Evolutionary conservation across 371 early-diverging fungal species (phyloP), one percentile per base, ranked within the genome.

Genomic region (Gilbertella persicaria): DNA sequence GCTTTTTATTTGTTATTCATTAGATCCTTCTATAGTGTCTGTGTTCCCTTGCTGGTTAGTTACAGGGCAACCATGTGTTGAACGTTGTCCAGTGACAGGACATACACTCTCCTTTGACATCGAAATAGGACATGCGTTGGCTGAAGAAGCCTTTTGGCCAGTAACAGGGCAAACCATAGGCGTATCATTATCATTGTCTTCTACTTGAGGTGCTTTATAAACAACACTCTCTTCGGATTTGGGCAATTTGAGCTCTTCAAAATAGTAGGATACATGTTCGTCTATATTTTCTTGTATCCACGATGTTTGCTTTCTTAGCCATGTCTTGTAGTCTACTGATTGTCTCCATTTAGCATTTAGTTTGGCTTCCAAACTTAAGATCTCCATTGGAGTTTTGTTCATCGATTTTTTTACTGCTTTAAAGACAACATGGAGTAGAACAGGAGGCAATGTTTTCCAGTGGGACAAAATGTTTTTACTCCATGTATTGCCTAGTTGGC

Each of bases 311-410:
- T 30, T 40, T 37, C 24, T 25, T 14, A 59, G 8, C 70, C 68
- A 76, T 59, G 24, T 37, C 20, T 62, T 46, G 35, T 70, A 78
- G 29, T 78, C 71, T 8, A 58, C 39, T 3, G 66, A 62, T 21
- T 60, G 62, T 12, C 78, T 53, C 78, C 78, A 78, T 38, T 64
- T 60, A 5, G 50, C 48, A 33, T 73, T 73, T 21, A 78, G 28
- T 4, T 25, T 38, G 16, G 48, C 29, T 58, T 78, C 75, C 4
- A 74, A 30, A 2, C 36, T 45, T 4, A 74, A 52, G 13, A 69
- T 29, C 3, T 76, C 56, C 0, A 24, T 7, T 4, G 66, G 66
- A 12, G 28, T 39, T 51, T 24, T 56, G 4, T 36, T 25, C 26
- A 37, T 17, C 10, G 24, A 24, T 16, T 60, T 17, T 36, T 59